phyloP scores from a whole-genome alignment of 2,329 filamentous ascomycete species.

The Phyllosticta capitalensis region DNA sequence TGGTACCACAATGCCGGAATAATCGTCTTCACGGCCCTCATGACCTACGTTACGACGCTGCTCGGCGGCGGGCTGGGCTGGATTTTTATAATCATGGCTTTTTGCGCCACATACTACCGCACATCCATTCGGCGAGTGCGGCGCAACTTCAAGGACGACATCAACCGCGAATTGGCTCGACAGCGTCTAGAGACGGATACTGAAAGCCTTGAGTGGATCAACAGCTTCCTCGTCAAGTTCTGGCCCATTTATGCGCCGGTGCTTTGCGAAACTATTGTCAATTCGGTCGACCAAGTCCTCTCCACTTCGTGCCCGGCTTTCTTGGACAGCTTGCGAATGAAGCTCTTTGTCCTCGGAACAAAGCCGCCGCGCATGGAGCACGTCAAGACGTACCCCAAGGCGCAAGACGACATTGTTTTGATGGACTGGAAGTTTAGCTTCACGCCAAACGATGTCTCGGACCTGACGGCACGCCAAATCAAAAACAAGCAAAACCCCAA shows the following conservation, averaged over 20 bases:
- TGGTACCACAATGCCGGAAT: slow-evolving; percentile 98
- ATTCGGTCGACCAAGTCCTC: slow-evolving; percentile 89
- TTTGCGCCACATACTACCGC: slow-evolving; percentile 90
- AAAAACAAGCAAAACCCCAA: slow-evolving; percentile 97
- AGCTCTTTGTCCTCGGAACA: slow-evolving; percentile 84
- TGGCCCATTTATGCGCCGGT: slow-evolving; percentile 98
- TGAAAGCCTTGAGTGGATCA: slow-evolving; percentile 97
- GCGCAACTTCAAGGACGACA: slow-evolving; percentile 91
- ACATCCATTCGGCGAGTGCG: slow-evolving; percentile 89
- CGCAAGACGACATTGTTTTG: slow-evolving; percentile 86
- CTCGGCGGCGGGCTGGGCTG: slow-evolving; percentile 87
- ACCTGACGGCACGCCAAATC: slow-evolving; percentile 82
- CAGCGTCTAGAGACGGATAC: slow-evolving; percentile 79
- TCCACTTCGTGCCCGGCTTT: slow-evolving; percentile 88
- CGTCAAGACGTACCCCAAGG: slow-evolving; percentile 95
- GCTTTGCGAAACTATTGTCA: slow-evolving; percentile 82
- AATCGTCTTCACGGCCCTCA: slow-evolving; percentile 84
- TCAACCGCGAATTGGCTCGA: slow-evolving; percentile 80
- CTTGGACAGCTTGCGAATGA: slow-evolving; percentile 85
- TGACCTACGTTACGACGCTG: slow-evolving; percentile 81
- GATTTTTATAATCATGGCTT: slow-evolving; percentile 87
- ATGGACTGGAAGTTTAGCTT: slow-evolving; percentile 99
- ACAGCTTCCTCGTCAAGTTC: slow-evolving; percentile 96
- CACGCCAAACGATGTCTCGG: slow-evolving; percentile 85
- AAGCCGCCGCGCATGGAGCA: slow-evolving; percentile 96